Base-by-base conservation (phyloP, 768 basidiomycete species). In the Mycena floridula region DNA sequence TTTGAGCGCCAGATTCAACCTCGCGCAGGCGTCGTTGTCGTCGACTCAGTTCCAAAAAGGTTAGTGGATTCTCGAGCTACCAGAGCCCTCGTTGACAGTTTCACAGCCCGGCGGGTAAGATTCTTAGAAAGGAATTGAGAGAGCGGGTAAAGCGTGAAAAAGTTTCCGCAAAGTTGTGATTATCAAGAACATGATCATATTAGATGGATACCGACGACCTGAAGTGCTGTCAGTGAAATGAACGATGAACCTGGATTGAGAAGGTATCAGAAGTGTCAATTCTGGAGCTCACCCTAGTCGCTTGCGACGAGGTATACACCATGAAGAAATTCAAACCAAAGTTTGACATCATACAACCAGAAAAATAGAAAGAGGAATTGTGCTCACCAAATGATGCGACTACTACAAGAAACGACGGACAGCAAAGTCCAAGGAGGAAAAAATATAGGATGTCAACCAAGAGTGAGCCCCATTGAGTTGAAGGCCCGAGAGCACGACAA, bases 381-480 rank as follows among this genome's bases (percentile, higher is more conserved):
- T 38, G 50, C 63, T 62, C 44, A 63, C 61, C 49, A 40, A n/a
- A 35, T 38, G 44, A 15, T 12, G 24, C 16, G 16, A 26, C 12
- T 20, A 28, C 26, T 32, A 30, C 23, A 38, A 26, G 7, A 18
- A 43, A 42, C 43, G 42, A 56, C 43, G 70, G 75, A 76, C 76
- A 66, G 56, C 71, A 62, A 82, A 67, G 77, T 72, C 72, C 77
- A 48, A 40, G 47, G 20, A 56, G 58, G 57, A 72, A 79, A 85
- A 86, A 85, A 81, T 74, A 44, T 50, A 43, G 32, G 53, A 42
- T 72, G 80, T 75, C 80, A 78, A 69, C 68, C 62, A 75, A 86
- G 82, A 88, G 84, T 87, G 82, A 89, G 86, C 86, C 86, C 86
- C 86, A 87, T 89, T 89, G 79, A 74, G 86, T 86, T 85, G 73